Evolutionary conservation across 257 asterid species (phyloP).

Genomic region (Nicotiana tomentosiformis): DNA sequence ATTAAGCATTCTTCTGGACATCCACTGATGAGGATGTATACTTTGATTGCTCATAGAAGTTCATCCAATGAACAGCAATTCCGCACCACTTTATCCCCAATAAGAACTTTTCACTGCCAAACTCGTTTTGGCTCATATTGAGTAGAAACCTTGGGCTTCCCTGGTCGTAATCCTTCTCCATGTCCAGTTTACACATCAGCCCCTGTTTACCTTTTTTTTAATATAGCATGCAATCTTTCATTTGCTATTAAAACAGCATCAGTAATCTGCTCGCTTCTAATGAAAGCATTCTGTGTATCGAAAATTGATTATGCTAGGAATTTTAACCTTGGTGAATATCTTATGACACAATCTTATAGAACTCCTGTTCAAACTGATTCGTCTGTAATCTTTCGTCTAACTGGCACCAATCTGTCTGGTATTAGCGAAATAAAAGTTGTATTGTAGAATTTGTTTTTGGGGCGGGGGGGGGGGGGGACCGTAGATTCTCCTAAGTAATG

Average conservation of each 20-base stretch:
- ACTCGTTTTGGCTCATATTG: not conserved
- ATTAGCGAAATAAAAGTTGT: not conserved
- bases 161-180: not conserved
- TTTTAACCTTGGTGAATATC: not conserved
- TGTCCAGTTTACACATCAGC: not conserved
- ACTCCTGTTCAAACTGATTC: not conserved
- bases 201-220: not conserved
- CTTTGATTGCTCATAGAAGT: not conserved
- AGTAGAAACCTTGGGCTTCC: not conserved
- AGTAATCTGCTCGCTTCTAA: not conserved
- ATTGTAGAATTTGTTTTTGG: not conserved
- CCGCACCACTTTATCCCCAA: too few relatives aligned
- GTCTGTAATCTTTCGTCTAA: not conserved
- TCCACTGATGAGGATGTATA: not conserved
- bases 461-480: too few relatives aligned
- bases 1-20: not conserved
- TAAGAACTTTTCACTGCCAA: not conserved
- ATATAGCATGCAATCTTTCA: not conserved
- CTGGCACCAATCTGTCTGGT: not conserved
- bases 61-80: not conserved
- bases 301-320: not conserved
- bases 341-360: not conserved
- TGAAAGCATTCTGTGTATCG: not conserved
- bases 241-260: not conserved
- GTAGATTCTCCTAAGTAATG: too few relatives aligned